Evolutionary conservation across 75 land plant genomes (phyloP).

Genomic region (Cupressus sempervirens): DNA sequence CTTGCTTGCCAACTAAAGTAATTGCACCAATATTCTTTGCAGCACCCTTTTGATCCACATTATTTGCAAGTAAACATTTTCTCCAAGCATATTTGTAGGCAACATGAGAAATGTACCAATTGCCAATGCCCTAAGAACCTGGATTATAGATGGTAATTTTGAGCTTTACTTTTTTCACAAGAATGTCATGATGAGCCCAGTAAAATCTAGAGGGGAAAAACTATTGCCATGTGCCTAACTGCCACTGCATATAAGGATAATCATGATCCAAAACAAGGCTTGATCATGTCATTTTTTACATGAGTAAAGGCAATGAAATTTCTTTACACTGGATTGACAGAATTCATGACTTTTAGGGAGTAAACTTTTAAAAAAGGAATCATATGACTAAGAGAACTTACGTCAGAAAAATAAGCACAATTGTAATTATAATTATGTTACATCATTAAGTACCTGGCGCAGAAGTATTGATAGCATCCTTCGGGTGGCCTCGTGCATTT

Average conservation of each 20-base stretch:
- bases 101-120: neutral
- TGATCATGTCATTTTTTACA: neutral
- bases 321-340: neutral
- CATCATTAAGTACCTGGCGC: slow-evolving; percentile 53
- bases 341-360: neutral
- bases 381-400: neutral
- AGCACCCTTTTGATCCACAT: neutral
- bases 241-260: neutral
- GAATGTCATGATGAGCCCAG: too few relatives aligned
- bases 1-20: neutral
- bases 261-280: neutral
- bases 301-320: neutral
- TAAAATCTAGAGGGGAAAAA: too few relatives aligned
- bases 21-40: too few relatives aligned
- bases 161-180: too few relatives aligned
- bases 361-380: neutral
- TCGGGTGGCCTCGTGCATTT: slow-evolving; percentile 98
- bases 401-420: neutral
- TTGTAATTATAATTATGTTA: too few relatives aligned
- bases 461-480: slow-evolving; percentile 81
- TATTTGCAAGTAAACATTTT: neutral
- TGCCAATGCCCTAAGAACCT: neutral
- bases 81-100: neutral
- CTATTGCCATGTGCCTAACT: too few relatives aligned
- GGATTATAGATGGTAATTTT: neutral